Base-by-base conservation (phyloP, 331 rosid species). In the Arachis monticola region DNA sequence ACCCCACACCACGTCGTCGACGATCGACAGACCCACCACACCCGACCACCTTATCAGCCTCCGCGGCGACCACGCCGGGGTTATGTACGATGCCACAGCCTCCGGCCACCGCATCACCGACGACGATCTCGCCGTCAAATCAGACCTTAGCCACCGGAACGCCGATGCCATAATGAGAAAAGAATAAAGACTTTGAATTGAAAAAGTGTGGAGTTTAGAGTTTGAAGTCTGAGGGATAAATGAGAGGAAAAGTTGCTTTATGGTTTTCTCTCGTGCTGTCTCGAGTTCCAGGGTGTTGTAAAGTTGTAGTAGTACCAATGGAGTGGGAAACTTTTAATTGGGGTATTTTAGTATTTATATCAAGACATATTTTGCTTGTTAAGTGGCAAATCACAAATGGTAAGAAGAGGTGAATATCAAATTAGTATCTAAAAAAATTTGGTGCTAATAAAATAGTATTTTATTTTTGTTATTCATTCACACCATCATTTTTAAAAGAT, bases 1-100 rank as follows among this genome's bases (percentile, higher is more conserved):
- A 3, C 86, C 72, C 97, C 97, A 93, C 13, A 91, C 30, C 46
- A 91, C 64, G 12, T 93, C 97, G 59, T 91, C 96, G 0, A 93
- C 81, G 32, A 89, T 84, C 42, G 92, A 76, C 7, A 84, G 13
- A 75, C 57, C 64, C 32, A 88, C 77, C 40, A 64, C 55, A 45
- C 79, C 87, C 85, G 82, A 75, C 83, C 80, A 69, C 59, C 87
- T 80, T 35, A 81, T 58, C 7, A 82, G 74, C 72, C 89, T 71
- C 4, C 60, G 58, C 1, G 72, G 74, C 5, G 76, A 74, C 80
- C 83, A 75, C 53, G 77, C 12, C 42, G 79, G 81, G 44, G 69
- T 30, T 10, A 82, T 10, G 76, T 83, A 79, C 64, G 88, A 85
- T 0, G 83, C 68, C 22, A 86, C 46, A 3, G 68, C 51, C 7